Percentiles rank a stretch among this genome's conserved stretches.
Evolutionary conservation across 2,329 filamentous ascomycete genomes (phyloP).

Genomic region (Emydomyces testavorans): DNA sequence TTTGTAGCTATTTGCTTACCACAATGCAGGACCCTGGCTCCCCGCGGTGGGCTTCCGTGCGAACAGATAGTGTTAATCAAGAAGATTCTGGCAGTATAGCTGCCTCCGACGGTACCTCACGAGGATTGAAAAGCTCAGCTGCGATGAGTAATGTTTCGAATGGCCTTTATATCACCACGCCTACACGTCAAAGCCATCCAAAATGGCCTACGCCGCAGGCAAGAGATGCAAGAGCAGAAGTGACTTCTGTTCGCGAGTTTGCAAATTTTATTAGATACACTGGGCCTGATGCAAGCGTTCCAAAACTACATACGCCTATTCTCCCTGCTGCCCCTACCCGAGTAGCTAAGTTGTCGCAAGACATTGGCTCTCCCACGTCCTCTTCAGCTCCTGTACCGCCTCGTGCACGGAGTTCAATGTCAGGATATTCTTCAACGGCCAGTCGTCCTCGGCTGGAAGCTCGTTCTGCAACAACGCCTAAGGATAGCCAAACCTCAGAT

Average conservation of each 20-base stretch:
- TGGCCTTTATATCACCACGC: slow-evolving; percentile 2
- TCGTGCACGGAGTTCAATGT: slow-evolving; percentile 17
- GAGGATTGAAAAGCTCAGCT: not conserved
- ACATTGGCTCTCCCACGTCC: not conserved
- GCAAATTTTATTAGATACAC: slow-evolving; percentile 83
- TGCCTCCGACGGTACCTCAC: not conserved
- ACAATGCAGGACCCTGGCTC: slow-evolving; percentile 26
- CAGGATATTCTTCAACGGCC: slow-evolving; percentile 12
- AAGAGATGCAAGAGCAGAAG: slow-evolving; percentile 59
- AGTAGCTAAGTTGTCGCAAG: not conserved
- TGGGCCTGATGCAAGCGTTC: slow-evolving; percentile 43
- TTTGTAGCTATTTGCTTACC: not conserved
- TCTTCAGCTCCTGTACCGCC: slow-evolving; percentile 16
- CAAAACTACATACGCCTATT: slow-evolving; percentile 6
- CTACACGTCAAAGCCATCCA: slow-evolving; percentile 10
- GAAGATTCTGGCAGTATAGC: not conserved
- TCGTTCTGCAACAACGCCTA: slow-evolving; percentile 55
- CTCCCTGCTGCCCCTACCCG: not conserved
- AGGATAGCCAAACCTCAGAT: slow-evolving; percentile 61
- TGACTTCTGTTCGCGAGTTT: slow-evolving; percentile 68
- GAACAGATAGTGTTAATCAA: slow-evolving; percentile 23
- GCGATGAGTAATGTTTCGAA: not conserved
- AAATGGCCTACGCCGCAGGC: slow-evolving; percentile 34
- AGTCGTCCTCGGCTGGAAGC: slow-evolving; percentile 49
- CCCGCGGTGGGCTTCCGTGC: slow-evolving; percentile 24